Evolutionary conservation across 2,329 filamentous ascomycete species (phyloP).

Genomic region (Calonectria montana): DNA sequence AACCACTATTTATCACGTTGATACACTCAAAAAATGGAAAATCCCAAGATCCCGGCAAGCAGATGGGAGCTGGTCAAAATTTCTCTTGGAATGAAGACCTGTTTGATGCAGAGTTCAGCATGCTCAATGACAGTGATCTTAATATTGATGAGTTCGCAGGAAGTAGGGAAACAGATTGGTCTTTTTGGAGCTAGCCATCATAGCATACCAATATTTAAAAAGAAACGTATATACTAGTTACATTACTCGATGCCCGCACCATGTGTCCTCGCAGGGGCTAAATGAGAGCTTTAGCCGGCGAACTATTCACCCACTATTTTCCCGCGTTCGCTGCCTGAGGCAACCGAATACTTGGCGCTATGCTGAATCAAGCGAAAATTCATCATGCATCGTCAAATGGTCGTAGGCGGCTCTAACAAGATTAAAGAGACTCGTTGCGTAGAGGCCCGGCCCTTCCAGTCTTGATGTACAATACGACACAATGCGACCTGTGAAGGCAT

Average conservation of each 20-base stretch:
- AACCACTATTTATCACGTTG: not conserved
- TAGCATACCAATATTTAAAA: not conserved
- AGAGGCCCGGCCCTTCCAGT: no score
- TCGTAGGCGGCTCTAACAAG: not conserved
- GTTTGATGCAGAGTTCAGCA: not conserved
- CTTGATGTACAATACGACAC: not conserved
- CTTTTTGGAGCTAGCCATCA: not conserved
- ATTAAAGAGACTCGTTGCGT: no score
- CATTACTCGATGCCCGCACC: no score
- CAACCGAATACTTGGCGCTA: not conserved
- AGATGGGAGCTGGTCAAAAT: not conserved
- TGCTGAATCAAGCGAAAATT: not conserved
- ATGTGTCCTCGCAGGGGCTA: no score
- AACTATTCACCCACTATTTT: no score
- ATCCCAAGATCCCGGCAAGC: no score
- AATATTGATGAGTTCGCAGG: not conserved
- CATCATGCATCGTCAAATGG: not conserved
- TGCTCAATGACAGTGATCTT: not conserved
- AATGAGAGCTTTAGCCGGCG: no score
- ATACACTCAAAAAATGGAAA: not conserved
- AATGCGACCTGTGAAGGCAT: slow-evolving; percentile 37
- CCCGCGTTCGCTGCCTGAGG: not conserved
- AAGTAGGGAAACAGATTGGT: not conserved
- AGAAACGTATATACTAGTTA: no score
- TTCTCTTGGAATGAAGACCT: not conserved